Base-by-base conservation (phyloP, 257 asterid species). In the Fraxinus cuspidata region DNA sequence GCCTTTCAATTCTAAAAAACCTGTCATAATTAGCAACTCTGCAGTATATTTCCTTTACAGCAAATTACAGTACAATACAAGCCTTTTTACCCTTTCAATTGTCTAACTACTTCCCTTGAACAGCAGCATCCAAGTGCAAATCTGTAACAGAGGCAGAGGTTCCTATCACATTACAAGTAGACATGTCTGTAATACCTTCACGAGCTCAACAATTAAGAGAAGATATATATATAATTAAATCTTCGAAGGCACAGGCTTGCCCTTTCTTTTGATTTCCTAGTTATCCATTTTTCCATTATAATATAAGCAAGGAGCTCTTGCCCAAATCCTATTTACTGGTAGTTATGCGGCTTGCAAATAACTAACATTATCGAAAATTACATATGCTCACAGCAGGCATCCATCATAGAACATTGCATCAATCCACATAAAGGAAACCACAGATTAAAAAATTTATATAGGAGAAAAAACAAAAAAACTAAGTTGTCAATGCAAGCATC, bases 401-500 rank as follows among this genome's bases (percentile, higher is more conserved):
- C 42, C 65, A 29, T 74, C 32, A 28, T 71, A 77, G 28, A 32
- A 42, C 44, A 32, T 64, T 65, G n/a, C 47, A 64, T 29, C 47
- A 71, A 68, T 27, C 60, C 68, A 74, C 25, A 66, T 11, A 28
- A 63, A 38, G 58, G 51, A 56, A 37, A 51, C 37, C 49, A 28
- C 40, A 64, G 34, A 42, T 78, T 42, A 31, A 31, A 8, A 16
- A 71, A 64, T 38, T 72, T 58, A 44, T 2, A 40, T 32, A 58
- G 18, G 19, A 51, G 19, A 40, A 9, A 23, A 34, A 63, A 68
- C 23, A 29, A 47, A 4, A 4, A 9, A 74, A 75, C 65, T 19
- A 42, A 66, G 51, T 69, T 70, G 79, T 69, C 38, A 64, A 67
- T 21, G 60, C 82, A 73, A 73, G 49, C 75, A 82, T 63, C 77